Evolutionary conservation across 768 basidiomycete species (phyloP), one percentile per base, ranked within the genome.

Genomic region (Sporobolomyces roseus): DNA sequence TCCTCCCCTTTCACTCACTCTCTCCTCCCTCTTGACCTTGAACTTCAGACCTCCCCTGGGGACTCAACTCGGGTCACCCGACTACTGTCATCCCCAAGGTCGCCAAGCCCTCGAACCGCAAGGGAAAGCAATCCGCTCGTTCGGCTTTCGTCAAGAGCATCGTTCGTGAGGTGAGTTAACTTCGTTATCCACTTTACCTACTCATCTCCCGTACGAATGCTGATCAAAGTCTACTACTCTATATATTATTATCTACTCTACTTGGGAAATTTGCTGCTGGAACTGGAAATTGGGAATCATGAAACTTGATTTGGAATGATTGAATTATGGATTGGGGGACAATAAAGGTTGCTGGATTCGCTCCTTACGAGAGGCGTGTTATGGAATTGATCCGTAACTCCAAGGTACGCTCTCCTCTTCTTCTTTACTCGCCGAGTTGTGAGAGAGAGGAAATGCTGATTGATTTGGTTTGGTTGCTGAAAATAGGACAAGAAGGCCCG

Each of bases 401-500:
- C 51, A 73, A 68, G 64, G 66, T 74, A 9, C 53, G 63, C 35
- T 32, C 23, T 10, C 16, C 36, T 12, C 14, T 29, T 8, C 32
- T 0, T n/a, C 4, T n/a, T 19, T 48, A 45, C 17, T 32, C 21
- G 9, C 2, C 2, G 12, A 25, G 5, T 13, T 43, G 38, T 19
- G n/a, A n/a, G n/a, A n/a, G n/a, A n/a, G n/a, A n/a, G n/a, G n/a
- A n/a, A n/a, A n/a, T n/a, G 17, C 27, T 46, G n/a, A 23, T 35
- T 62, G 58, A 52, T 38, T 43, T 43, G 25, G 13, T 48, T 38
- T 6, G 4, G 2, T 9, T 12, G 14, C 50, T 27, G 14, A 23
- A 6, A 33, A 35, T 77, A 92, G 92, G 94, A 99, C 81, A 99
- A 99, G 87, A 97, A 94, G 83, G 94, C 94, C 68, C 85, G 92